Base-by-base conservation (phyloP, 768 basidiomycete species). In the Leccinum boreale region DNA sequence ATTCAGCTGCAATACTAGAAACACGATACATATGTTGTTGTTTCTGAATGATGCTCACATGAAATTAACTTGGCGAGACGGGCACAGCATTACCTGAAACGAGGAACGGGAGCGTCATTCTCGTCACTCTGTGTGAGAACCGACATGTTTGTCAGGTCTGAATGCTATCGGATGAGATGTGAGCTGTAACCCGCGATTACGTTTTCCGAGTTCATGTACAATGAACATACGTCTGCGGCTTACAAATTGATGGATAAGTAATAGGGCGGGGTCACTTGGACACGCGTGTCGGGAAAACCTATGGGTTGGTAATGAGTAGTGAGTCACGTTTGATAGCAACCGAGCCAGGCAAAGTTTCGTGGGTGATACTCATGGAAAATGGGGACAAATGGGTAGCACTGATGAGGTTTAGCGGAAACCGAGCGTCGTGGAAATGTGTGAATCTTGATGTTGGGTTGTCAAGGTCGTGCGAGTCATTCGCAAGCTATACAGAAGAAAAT, bases 351-450 rank as follows among this genome's bases (percentile, higher is more conserved):
- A 26, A 55, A 44, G n/a, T 19, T 42, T 31, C 14, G 17, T 24
- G 15, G 4, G 33, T 23, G 21, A 35, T 45, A 39, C 12, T 6
- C 17, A 21, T 5, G 24, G 29, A 19, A 50, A 17, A n/a, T 28
- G 24, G 3, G 29, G n/a, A 11, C 10, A 31, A 31, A n/a, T n/a
- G 3, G n/a, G 46, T 49, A 15, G 42, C 44, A 50, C 4, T 21
- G 48, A 2, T 42, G 52, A 49, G 46, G 51, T 26, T 10, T 21
- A 35, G 26, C 50, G 36, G 42, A 56, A 64, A 51, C 50, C 48
- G 59, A 61, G 60, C 44, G 65, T 56, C 62, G 65, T 64, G 61
- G 64, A 66, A 55, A 65, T 58, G 54, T 44, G 11, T 44, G 42
- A 44, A 21, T 21, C 42, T 21, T 12, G 26, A 47, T 52, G 46